phyloP scores from a whole-genome alignment of 2,329 filamentous ascomycete species.

The Verruconis gallopava region DNA sequence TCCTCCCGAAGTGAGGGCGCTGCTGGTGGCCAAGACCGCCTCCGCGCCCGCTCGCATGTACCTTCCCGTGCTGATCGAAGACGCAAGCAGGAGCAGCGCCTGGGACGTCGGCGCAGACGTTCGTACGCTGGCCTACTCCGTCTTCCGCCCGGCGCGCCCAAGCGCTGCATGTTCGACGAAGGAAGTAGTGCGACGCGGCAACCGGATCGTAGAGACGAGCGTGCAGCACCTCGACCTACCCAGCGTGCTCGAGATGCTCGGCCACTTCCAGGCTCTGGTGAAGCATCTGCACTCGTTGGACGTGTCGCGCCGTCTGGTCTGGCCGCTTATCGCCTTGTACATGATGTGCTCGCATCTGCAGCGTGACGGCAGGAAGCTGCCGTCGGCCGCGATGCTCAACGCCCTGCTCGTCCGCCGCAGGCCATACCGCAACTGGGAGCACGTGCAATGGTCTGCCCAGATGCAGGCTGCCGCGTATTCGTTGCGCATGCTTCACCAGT shows the following conservation, averaged over 20 bases:
- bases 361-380: neutral
- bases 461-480: constrained; percentile 8
- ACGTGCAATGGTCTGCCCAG: constrained; percentile 6
- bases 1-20: no score
- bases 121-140: constrained; percentile 7
- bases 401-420: neutral
- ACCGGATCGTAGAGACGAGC: constrained; percentile 4
- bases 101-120: constrained; percentile 5
- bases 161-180: neutral
- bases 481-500: constrained; percentile 7
- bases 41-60: constrained; percentile 1
- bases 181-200: constrained; percentile 1
- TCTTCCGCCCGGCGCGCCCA: neutral
- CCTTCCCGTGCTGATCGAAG: constrained; percentile 9
- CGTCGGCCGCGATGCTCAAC: neutral
- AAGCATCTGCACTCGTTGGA: no score
- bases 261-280: no score
- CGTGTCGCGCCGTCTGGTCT: no score
- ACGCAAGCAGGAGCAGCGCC: constrained; percentile 5
- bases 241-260: no score
- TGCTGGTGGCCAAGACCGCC: neutral
- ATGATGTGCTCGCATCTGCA: neutral
- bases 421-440: neutral
- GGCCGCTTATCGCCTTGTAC: constrained; percentile 4
- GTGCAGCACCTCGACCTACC: constrained; percentile 4